Conservation (phyloP, 306 rosid species). For the Corylus americana region DNA sequence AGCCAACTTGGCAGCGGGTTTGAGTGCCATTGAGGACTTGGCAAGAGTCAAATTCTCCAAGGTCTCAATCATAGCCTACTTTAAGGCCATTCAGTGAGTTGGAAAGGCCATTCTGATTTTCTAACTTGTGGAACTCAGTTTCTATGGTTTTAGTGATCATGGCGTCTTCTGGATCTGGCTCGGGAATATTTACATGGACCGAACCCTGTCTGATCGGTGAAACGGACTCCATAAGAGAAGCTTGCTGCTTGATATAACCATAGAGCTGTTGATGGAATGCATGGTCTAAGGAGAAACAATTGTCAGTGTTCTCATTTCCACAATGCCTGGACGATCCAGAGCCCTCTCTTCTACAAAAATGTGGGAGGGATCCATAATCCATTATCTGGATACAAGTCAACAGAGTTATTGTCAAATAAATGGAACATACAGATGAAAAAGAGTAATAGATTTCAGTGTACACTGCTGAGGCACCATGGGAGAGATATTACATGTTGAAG, state of each 20-base stretch:
- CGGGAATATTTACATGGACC: slow-evolving; percentile 77
- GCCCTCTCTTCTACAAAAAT: slow-evolving; percentile 72
- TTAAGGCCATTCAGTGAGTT: slow-evolving; percentile 49
- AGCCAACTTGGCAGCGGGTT: slow-evolving; percentile 12
- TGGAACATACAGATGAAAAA: neutral
- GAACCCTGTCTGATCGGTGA: slow-evolving; percentile 68
- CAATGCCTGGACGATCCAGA: slow-evolving; percentile 67
- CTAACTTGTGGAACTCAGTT: slow-evolving; percentile 66
- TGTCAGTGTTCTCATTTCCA: slow-evolving; percentile 37
- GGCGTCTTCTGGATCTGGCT: slow-evolving; percentile 64
- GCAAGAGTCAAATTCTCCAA: neutral
- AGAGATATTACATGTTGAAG: too few relatives aligned
- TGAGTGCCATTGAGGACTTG: slow-evolving; percentile 11
- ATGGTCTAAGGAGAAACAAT: slow-evolving; percentile 73
- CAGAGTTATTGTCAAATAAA: neutral
- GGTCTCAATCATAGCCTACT: slow-evolving; percentile 42
- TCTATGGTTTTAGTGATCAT: slow-evolving; percentile 66
- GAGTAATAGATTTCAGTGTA: neutral
- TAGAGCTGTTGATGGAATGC: slow-evolving; percentile 81
- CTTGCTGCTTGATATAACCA: slow-evolving; percentile 54
- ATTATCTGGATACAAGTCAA: slow-evolving; percentile 58
- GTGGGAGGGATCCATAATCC: slow-evolving; percentile 89
- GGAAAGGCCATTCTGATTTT: slow-evolving; percentile 50
- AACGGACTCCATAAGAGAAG: slow-evolving; percentile 38
- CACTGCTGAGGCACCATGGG: too few relatives aligned